phyloP scores from a whole-genome alignment of 192 early-diverging fungal genomes.

The Podila clonocystis region DNA sequence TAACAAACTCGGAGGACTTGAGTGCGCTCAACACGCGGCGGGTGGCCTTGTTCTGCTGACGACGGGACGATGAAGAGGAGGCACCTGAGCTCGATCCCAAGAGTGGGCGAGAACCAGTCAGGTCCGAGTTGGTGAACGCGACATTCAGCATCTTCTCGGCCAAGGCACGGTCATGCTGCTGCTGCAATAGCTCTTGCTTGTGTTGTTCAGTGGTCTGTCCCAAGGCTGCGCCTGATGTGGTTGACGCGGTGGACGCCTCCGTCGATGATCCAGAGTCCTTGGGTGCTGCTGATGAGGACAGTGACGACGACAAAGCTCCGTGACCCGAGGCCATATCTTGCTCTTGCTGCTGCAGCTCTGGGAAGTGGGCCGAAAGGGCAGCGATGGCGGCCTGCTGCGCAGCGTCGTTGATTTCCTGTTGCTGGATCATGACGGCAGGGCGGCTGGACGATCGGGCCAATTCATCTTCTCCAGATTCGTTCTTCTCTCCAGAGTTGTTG shows the following conservation, averaged over 20 bases:
- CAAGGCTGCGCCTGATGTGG: conserved; percentile 5
- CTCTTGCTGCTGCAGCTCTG: conserved; percentile 30
- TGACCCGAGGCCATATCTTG: conserved; percentile 7
- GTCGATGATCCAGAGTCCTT: background rate
- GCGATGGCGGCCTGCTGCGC: conserved; percentile 48
- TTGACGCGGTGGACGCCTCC: background rate
- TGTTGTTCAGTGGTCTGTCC: background rate
- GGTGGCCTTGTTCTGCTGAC: conserved; percentile 22
- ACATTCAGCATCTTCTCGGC: conserved; percentile 43
- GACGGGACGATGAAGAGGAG: too few relatives aligned
- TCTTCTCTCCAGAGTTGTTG: background rate
- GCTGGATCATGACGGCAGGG: conserved; percentile 12
- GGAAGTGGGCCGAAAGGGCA: conserved; percentile 36
- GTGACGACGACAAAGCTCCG: background rate
- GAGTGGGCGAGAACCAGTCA: conserved; percentile 8
- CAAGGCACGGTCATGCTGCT: conserved; percentile 37
- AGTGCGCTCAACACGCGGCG: conserved; percentile 23
- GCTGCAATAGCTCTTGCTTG: conserved; percentile 32
- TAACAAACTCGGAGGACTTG: conserved; percentile 16
- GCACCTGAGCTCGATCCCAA: background rate
- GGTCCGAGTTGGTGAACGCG: conserved; percentile 33
- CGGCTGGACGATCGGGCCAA: too few relatives aligned
- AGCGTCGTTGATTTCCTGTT: conserved; percentile 37
- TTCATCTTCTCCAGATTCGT: too few relatives aligned
- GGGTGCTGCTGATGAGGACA: background rate